Conservation (phyloP, 2,329 filamentous ascomycete species). For the Fusarium sambucinum region DNA sequence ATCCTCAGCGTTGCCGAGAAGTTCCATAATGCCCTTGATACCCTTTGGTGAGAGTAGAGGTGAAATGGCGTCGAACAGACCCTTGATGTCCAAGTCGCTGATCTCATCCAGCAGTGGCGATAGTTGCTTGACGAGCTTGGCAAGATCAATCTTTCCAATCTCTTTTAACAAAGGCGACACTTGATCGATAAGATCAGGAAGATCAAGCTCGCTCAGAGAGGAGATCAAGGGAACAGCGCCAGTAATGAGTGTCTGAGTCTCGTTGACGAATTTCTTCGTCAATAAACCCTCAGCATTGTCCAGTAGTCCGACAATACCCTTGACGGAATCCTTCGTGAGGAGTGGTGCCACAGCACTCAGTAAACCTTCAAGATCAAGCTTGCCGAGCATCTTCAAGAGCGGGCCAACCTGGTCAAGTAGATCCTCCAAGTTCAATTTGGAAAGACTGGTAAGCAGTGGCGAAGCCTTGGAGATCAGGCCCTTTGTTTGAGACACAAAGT, state of each 20-base stretch:
- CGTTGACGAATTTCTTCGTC: constrained; percentile 47
- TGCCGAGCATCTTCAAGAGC: constrained; percentile 50
- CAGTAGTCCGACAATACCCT: constrained; percentile 50
- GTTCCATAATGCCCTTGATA: constrained; percentile 51
- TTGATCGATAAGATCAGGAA: constrained; percentile 46
- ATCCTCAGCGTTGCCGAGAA: constrained; percentile 53
- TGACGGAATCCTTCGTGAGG: constrained; percentile 47
- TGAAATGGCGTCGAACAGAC: constrained; percentile 50
- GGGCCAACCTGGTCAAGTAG: constrained; percentile 53
- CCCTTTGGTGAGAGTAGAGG: constrained; percentile 53
- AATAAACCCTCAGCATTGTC: constrained; percentile 49
- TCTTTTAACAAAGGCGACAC: constrained; percentile 50
- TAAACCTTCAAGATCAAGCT: constrained; percentile 51
- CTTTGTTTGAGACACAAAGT: constrained; percentile 47
- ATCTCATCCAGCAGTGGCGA: constrained; percentile 50
- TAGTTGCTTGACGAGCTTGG: constrained; percentile 47
- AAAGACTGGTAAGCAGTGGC: constrained; percentile 52
- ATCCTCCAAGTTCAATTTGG: constrained; percentile 51
- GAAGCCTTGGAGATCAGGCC: constrained; percentile 46
- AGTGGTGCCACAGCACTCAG: constrained; percentile 47
- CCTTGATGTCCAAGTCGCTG: constrained; percentile 50
- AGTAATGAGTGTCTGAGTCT: constrained; percentile 47
- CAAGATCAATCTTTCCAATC: constrained; percentile 50
- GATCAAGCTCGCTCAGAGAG: constrained; percentile 38
- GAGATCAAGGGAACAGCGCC: constrained; percentile 47